phyloP scores from a whole-genome alignment of 1,139 yeast genomes.

The Scheffersomyces titani region DNA sequence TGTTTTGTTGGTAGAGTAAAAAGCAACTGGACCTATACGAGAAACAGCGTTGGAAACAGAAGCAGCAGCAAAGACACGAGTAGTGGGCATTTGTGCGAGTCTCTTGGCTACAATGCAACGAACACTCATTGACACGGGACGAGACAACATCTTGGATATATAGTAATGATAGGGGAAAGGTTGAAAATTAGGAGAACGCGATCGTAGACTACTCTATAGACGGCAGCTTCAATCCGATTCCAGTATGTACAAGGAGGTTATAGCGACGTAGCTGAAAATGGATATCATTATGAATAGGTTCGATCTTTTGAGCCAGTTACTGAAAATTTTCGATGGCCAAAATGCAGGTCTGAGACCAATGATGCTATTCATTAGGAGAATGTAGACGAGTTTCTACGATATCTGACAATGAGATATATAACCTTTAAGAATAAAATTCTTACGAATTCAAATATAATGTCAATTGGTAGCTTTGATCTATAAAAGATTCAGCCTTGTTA shows the following conservation, averaged over 20 bases:
- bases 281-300: not conserved
- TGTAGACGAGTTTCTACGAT: too few relatives aligned
- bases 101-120: not conserved
- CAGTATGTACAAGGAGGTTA: not conserved
- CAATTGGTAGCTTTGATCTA: not conserved
- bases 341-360: not conserved
- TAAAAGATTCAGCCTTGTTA: too few relatives aligned
- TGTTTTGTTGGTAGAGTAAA: slow-evolving; percentile 28
- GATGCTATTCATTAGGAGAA: not conserved
- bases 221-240: not conserved
- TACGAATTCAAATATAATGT: too few relatives aligned
- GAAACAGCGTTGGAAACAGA: not conserved
- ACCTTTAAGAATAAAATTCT: not conserved
- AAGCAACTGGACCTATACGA: not conserved
- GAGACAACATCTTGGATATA: not conserved
- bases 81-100: not conserved
- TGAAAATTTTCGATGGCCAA: not conserved
- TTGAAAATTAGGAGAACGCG: not conserved
- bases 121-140: not conserved
- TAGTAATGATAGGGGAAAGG: not conserved
- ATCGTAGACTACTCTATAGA: not conserved
- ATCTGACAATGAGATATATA: too few relatives aligned
- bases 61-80: not conserved
- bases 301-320: not conserved
- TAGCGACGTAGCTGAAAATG: not conserved